phyloP scores from a whole-genome alignment of 176 grass and related monocot species.

The Pontederia crassipes region DNA sequence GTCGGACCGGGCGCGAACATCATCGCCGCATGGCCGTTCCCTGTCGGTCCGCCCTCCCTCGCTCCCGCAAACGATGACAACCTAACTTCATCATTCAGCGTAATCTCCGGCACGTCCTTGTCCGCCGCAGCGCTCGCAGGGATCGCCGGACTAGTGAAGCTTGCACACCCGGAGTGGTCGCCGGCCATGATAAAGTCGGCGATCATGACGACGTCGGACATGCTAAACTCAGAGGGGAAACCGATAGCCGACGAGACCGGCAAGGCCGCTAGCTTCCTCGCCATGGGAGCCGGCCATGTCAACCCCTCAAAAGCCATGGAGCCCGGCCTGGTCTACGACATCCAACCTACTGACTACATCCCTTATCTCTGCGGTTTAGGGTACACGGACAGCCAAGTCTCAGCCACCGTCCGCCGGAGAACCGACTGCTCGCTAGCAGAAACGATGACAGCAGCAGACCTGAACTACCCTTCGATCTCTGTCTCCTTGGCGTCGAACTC shows the following conservation, averaged over 20 bases:
- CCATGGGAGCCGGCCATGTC: constrained; percentile 6
- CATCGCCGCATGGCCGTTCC: constrained; percentile 1
- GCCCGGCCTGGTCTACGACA: neutral
- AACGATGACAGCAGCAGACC: neutral
- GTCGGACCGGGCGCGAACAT: constrained; percentile 9
- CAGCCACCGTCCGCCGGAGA: neutral
- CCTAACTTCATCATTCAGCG: neutral
- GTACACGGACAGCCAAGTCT: neutral
- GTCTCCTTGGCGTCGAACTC: neutral
- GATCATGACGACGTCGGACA: constrained; percentile 2
- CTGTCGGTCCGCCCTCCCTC: neutral
- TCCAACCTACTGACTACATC: neutral
- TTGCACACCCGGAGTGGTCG: neutral
- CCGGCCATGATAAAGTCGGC: constrained; percentile 1
- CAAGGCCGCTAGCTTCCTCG: neutral
- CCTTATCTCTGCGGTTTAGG: neutral
- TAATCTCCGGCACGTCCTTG: constrained; percentile 1
- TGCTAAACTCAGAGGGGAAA: neutral
- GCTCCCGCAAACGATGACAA: neutral
- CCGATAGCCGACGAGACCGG: neutral
- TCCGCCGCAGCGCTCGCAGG: neutral
- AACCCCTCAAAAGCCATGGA: neutral
- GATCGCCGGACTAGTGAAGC: neutral
- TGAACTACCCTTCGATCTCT: constrained; percentile 11
- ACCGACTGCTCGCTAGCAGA: neutral